A percentile compares a stretch with the other conserved stretches of the same genome.
These are phyloP conservation scores for Aurifilum marmelostoma DNA, from an alignment of 2,329 filamentous ascomycete genomes.

Conservation along the genomic window DNA sequence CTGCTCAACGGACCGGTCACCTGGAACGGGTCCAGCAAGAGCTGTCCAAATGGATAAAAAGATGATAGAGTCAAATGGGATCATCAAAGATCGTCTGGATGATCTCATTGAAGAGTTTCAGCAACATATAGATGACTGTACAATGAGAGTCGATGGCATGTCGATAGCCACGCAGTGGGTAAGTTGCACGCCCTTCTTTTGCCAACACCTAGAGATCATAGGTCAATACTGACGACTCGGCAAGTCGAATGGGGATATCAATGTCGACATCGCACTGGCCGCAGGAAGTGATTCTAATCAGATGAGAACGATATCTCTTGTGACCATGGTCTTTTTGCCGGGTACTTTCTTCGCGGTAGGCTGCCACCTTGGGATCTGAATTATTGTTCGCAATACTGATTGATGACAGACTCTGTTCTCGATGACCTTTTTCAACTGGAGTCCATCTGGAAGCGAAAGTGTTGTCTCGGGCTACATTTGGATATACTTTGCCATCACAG, in stretches of 20 bases:
- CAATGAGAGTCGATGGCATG: constrained; percentile 41
- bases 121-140: constrained; percentile 38
- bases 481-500: constrained; percentile 28
- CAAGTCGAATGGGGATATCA: constrained; percentile 37
- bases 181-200: background rate
- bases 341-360: constrained; percentile 38
- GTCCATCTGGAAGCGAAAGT: background rate
- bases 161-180: constrained; percentile 42
- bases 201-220: background rate
- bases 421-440: constrained; percentile 35
- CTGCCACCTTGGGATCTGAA: background rate
- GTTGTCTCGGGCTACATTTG: constrained; percentile 33
- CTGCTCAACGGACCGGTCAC: background rate
- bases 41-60: background rate
- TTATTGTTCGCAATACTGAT: background rate
- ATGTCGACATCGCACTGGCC: constrained; percentile 36
- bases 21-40: background rate
- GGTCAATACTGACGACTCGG: background rate
- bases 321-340: constrained; percentile 40
- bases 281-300: constrained; percentile 35
- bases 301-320: constrained; percentile 37
- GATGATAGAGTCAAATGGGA: background rate
- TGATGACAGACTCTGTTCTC: constrained; percentile 34
- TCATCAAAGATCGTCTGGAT: constrained; percentile 18
- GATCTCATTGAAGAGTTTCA: constrained; percentile 38